phyloP scores from a whole-genome alignment of 1,284 basidiomycete species.

The Lignosus rhinocerotis region DNA sequence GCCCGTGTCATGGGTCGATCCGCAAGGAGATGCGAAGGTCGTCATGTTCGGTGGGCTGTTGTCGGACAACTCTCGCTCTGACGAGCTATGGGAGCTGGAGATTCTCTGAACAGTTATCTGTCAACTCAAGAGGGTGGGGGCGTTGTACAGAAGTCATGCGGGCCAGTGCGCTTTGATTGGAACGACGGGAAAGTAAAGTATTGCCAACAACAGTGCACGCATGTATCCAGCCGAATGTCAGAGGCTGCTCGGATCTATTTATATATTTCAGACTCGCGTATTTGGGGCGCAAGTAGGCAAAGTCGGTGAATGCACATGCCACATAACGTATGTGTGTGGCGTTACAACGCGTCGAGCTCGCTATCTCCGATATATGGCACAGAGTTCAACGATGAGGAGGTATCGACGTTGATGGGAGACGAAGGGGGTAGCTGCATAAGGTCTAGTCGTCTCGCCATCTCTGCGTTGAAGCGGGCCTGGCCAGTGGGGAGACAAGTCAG shows the following conservation, averaged over 20 bases:
- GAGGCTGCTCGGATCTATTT: too few relatives aligned
- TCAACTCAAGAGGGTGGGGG: background rate
- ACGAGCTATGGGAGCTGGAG: slow-evolving; percentile 29
- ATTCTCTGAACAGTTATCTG: slow-evolving; percentile 14
- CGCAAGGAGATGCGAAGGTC: slow-evolving; percentile 19
- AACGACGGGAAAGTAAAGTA: too few relatives aligned
- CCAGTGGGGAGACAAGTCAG: background rate
- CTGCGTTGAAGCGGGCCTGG: slow-evolving; percentile 20
- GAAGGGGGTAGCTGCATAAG: slow-evolving; percentile 34
- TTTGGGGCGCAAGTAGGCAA: background rate
- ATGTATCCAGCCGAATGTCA: too few relatives aligned
- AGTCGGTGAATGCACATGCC: background rate
- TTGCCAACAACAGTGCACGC: too few relatives aligned
- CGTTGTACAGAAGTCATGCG: background rate
- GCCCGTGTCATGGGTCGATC: slow-evolving; percentile 21
- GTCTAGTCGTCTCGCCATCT: slow-evolving; percentile 39
- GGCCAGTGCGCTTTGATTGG: too few relatives aligned
- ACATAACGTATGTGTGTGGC: background rate
- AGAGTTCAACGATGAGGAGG: slow-evolving; percentile 16
- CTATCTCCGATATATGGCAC: slow-evolving; percentile 14
- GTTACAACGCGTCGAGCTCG: slow-evolving; percentile 5
- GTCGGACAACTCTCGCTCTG: slow-evolving; percentile 26
- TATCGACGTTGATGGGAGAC: slow-evolving; percentile 15
- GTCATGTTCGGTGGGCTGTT: slow-evolving; percentile 28
- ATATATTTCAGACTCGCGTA: too few relatives aligned